Conservation (phyloP, 2,329 filamentous ascomycete species). For the Ophiocordyceps camponoti-rufipedis region DNA sequence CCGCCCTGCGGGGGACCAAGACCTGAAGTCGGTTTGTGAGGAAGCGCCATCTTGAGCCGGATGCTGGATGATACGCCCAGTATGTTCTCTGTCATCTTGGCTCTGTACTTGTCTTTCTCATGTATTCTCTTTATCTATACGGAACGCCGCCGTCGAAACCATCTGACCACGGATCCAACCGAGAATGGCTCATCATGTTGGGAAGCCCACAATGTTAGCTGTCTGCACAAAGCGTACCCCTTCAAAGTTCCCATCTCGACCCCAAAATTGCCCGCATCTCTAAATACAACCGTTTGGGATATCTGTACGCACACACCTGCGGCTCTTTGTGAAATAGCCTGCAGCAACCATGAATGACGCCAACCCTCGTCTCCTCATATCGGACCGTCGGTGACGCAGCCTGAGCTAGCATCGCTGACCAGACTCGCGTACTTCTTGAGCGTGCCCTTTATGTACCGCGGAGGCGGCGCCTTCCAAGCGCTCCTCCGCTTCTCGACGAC, state of each 20-base stretch:
- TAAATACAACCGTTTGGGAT: neutral
- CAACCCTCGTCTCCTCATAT: slow-evolving; percentile 3
- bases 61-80: too few species aligned
- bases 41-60: too few species aligned
- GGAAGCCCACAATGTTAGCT: neutral
- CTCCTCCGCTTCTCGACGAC: slow-evolving; percentile 40
- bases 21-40: neutral
- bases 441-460: slow-evolving; percentile 43
- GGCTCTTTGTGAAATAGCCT: neutral
- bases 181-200: neutral
- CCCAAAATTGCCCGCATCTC: neutral
- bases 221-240: too few species aligned
- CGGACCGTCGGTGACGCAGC: slow-evolving; percentile 35
- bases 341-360: too few species aligned
- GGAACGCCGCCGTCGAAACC: neutral
- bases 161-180: too few species aligned
- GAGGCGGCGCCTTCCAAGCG: slow-evolving; percentile 43
- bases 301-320: neutral
- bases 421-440: slow-evolving; percentile 50
- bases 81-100: too few species aligned
- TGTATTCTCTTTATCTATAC: neutral
- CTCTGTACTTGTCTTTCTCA: neutral
- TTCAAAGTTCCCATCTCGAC: neutral
- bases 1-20: slow-evolving; percentile 36
- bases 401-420: slow-evolving; percentile 39